phyloP scores from a whole-genome alignment of 2,329 filamentous ascomycete species.

The Xylaria digitata region DNA sequence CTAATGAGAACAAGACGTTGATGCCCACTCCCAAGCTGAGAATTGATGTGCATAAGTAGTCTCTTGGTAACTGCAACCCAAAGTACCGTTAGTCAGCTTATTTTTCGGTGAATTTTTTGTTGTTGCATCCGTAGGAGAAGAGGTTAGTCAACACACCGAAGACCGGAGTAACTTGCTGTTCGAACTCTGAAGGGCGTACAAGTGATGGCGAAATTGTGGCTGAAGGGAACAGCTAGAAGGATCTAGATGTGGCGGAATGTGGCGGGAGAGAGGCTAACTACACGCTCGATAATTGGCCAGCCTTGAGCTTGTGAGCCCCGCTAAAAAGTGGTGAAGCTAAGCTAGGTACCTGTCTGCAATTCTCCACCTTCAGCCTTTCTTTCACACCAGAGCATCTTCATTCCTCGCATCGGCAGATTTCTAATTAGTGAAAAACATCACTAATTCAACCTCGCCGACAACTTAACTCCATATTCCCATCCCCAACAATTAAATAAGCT shows the following conservation, averaged over 20 bases:
- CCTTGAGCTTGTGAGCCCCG: slow-evolving; percentile 2
- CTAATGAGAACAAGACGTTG: not conserved
- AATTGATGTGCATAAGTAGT: no score
- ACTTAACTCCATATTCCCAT: not conserved
- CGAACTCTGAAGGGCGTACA: not conserved
- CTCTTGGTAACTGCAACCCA: no score
- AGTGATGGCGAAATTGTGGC: slow-evolving; percentile 10
- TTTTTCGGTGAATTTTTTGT: no score
- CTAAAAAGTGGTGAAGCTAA: slow-evolving; percentile 2
- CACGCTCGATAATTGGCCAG: slow-evolving; percentile 12
- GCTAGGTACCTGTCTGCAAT: not conserved
- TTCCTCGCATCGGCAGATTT: not conserved
- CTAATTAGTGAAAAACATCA: not conserved
- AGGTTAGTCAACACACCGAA: no score
- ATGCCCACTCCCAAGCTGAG: not conserved
- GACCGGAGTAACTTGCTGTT: not conserved
- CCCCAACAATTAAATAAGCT: not conserved
- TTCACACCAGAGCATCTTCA: slow-evolving; percentile 11
- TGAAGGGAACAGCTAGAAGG: slow-evolving; percentile 4
- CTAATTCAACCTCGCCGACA: not conserved
- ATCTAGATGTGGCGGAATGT: slow-evolving; percentile 24
- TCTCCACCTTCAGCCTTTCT: slow-evolving; percentile 34
- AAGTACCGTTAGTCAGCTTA: not conserved
- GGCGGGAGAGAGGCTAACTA: not conserved
- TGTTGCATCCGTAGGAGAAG: no score